Evolutionary conservation across 306 rosid genomes (phyloP).

Genomic region (Sophora flavescens): DNA sequence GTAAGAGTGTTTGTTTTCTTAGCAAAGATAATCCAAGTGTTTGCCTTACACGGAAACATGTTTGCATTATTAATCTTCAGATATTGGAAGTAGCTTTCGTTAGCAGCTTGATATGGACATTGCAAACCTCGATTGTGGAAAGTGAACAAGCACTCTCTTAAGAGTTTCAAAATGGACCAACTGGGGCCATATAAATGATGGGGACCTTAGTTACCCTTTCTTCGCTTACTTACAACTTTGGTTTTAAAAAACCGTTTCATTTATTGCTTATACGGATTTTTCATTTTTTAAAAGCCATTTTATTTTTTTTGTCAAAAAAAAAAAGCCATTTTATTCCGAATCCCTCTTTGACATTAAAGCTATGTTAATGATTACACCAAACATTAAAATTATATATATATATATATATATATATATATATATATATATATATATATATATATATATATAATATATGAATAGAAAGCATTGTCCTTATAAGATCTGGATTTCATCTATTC

Average conservation of each 20-base stretch:
- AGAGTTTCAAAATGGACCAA: slow-evolving; percentile 29
- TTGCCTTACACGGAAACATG: slow-evolving; percentile 49
- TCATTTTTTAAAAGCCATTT: slow-evolving; percentile 40
- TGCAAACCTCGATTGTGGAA: slow-evolving; percentile 44
- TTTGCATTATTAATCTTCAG: slow-evolving; percentile 39
- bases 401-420: not conserved
- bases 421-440: not conserved
- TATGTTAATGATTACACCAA: not conserved
- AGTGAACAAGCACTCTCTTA: slow-evolving; percentile 42
- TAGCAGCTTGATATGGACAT: slow-evolving; percentile 51
- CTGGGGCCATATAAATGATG: slow-evolving; percentile 40
- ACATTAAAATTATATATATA: not conserved
- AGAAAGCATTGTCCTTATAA: not conserved
- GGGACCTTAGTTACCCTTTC: slow-evolving; percentile 45
- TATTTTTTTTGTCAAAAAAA: too few species aligned
- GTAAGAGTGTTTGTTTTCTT: slow-evolving; percentile 40
- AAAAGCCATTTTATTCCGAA: slow-evolving; percentile 34
- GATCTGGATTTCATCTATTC: too few species aligned
- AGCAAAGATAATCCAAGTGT: slow-evolving; percentile 35
- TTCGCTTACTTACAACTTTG: slow-evolving; percentile 43
- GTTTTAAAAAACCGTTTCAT: slow-evolving; percentile 40
- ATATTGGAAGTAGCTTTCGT: slow-evolving; percentile 48
- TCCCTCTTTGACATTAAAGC: slow-evolving; percentile 8
- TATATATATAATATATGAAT: not conserved
- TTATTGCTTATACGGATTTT: slow-evolving; percentile 27